These are phyloP conservation scores for Phalaenopsis aphrodite DNA, from an alignment of 106 monocot species.

Conservation along the genomic window DNA sequence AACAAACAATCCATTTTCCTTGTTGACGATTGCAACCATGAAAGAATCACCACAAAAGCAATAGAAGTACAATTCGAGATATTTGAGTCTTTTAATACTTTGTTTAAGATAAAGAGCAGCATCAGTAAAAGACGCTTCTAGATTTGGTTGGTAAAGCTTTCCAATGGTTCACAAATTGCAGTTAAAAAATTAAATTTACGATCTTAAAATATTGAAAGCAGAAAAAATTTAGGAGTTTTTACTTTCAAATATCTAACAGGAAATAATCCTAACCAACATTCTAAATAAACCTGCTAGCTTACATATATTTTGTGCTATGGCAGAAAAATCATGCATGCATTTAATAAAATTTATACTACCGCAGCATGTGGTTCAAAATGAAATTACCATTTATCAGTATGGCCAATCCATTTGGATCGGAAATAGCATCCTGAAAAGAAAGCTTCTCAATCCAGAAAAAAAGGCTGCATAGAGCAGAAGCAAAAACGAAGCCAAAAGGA, in stretches of 20 bases:
- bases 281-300: no score
- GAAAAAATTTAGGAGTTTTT: no score
- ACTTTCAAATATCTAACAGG: no score
- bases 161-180: no score
- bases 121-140: no score
- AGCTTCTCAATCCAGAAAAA: constrained; percentile 28
- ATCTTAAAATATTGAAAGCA: no score
- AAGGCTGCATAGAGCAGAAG: constrained; percentile 33
- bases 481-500: constrained; percentile 60
- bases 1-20: not conserved
- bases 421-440: constrained; percentile 37
- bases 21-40: not conserved
- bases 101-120: no score
- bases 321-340: not conserved
- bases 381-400: constrained; percentile 75
- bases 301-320: no score
- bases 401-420: constrained; percentile 63
- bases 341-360: not conserved
- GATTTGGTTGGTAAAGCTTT: no score
- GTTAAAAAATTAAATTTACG: no score
- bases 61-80: not conserved
- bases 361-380: not conserved
- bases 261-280: no score
- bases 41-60: not conserved
- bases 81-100: no score